A percentile compares a stretch with the other conserved stretches of the same genome.
These are phyloP conservation scores for Alternaria sp. DNA, from an alignment of 2,329 filamentous ascomycete species.

Conservation along the genomic window DNA sequence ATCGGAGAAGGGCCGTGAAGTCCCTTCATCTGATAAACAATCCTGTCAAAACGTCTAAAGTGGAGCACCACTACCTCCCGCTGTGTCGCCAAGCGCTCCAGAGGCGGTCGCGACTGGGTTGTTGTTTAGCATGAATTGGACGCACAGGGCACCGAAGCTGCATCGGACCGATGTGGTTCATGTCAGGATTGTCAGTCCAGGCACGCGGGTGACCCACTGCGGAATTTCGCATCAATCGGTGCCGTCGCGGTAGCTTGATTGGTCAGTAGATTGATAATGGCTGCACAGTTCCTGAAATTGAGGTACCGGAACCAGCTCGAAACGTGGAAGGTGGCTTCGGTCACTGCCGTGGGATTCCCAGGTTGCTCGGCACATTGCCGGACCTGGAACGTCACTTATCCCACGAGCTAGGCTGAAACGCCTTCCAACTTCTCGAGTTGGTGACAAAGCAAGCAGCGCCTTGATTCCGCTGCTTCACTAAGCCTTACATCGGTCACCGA, in stretches of 20 bases:
- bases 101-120: not conserved
- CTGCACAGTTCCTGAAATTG: slow-evolving; percentile 3
- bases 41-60: slow-evolving; percentile 3
- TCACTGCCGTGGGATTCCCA: not conserved
- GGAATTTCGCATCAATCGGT: not conserved
- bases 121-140: slow-evolving; percentile 14
- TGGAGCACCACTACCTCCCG: slow-evolving; percentile 8
- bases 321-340: slow-evolving; percentile 6
- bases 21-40: slow-evolving; percentile 5
- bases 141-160: not conserved
- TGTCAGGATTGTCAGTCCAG: slow-evolving; percentile 13
- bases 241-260: slow-evolving; percentile 1
- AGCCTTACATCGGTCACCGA: not conserved
- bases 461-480: not conserved
- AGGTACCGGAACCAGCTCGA: slow-evolving; percentile 1
- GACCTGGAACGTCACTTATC: not conserved
- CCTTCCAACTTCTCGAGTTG: not conserved
- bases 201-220: slow-evolving; percentile 5
- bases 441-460: not conserved
- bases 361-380: not conserved
- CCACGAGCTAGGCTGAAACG: not conserved
- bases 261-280: not conserved
- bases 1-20: slow-evolving; percentile 5
- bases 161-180: slow-evolving; percentile 15
- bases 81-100: slow-evolving; percentile 14